Base-by-base conservation (phyloP, 805 yeast genomes). In the Torulaspora franciscae region DNA sequence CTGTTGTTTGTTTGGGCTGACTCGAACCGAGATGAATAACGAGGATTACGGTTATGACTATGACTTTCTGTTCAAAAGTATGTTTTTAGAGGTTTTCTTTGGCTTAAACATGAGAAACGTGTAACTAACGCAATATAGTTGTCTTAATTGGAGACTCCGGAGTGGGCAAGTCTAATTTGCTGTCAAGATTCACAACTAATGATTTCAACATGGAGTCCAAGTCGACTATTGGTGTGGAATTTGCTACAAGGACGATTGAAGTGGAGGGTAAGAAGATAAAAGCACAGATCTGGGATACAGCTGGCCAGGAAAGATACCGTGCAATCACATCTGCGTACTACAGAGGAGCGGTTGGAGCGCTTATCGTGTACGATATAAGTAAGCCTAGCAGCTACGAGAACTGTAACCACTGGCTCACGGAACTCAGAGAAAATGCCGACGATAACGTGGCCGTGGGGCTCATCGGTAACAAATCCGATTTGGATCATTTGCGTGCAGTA, bases 201-300 rank as follows among this genome's bases (percentile, higher is more conserved):
- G 98, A 91, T 68, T 91, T 93, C 73, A 89, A 90, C 70, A 76
- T 90, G 52, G 98, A 93, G 65, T 82, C 93, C 13, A 82, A 93
- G 67, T 85, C 95, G 43, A 91, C 99, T 23, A 91, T 91, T 62
- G 99, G 99, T 38, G 99, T 93, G 41, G 99, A 93, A 68, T 91
- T 91, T 71, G 98, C 98, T 35, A 93, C 98, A 17, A 78, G 97
- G 66, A 90, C 97, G 2, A 81, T 93, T 45, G 91, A 85, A 58
- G 81, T 85, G 50, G 91, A 85, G 54, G 89, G 88, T 34, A 85
- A 84, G 61, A 71, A 87, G 63, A 83, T 86, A 56, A 87, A 86
- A 66, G 91, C 95, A 3, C 95, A 88, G 68, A 83, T 89, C 56
- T 91, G 99, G 99, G 99, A 91, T 68, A 91, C 99, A 29, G 99